Evolutionary conservation across 495 filamentous ascomycete genomes (phyloP), one percentile per base, ranked within the genome.

Genomic region (Penicillium samsonianum): DNA sequence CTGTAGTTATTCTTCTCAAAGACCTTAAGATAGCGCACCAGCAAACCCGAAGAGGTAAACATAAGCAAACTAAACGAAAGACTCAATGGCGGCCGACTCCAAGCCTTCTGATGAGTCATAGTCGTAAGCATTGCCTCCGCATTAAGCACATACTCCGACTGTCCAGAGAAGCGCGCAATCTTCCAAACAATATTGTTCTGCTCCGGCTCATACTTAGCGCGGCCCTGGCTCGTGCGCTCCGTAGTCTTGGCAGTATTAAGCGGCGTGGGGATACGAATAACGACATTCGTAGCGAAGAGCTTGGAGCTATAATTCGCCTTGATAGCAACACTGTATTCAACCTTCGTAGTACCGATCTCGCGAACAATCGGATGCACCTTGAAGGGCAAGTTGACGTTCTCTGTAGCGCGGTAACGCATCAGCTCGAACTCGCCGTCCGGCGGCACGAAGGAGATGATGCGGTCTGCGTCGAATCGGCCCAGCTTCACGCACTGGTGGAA

Each of bases 1-100:
- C 88, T 92, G 69, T 99, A 99, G 75, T 98, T 97, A 69, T 82
- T 91, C 85, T 99, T 99, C 81, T 99, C 95, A 77, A 99, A 99
- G 25, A 99, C 95, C 78, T 99, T 99, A 57, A 99, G 76, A 74
- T 99, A 99, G 41, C 95, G 76, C 48, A 99, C 95, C 61, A 99
- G 68, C 64, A 99, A 71, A 16, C 94, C 95, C 1, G 86, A 90
- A 66, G 88, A 92, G 35, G 95, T 99, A 73, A 99, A 99, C 95
- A 99, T 99, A 63, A 99, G 78, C 63, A 99, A 72, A 54, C 86
- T 90, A 67, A 99, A 99, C 70, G 80, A 93, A 72, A 99, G 74
- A 65, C 86, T 96, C 57, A 99, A 76, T 31, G 95, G 95, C 55
- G 95, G 95, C 46, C 95, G 81, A 62, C 88, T 92, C 95, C 95